A percentile compares a stretch with the other conserved stretches of the same genome.
Evolutionary conservation across 2,329 filamentous ascomycete species (phyloP).

Genomic region (Alternaria rosae): DNA sequence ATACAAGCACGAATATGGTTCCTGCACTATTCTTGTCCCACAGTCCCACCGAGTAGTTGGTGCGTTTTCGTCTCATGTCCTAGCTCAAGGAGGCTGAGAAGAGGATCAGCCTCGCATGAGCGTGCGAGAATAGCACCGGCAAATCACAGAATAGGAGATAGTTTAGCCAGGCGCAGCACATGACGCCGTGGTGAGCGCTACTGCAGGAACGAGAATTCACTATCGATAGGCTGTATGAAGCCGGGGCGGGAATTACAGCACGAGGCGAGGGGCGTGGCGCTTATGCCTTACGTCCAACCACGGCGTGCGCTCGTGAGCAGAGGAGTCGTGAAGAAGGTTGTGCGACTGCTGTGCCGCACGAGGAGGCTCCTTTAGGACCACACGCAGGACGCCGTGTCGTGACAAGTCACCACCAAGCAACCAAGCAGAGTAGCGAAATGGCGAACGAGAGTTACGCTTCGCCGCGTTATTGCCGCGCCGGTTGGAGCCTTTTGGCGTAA

Average conservation of each 20-base stretch:
- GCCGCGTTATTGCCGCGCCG: slow-evolving; percentile 16
- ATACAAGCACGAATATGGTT: neutral
- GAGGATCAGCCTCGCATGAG: slow-evolving; percentile 4
- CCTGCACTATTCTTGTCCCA: neutral
- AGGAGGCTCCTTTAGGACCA: neutral
- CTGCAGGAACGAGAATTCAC: slow-evolving; percentile 14
- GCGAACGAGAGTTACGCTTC: neutral
- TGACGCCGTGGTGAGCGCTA: slow-evolving; percentile 6
- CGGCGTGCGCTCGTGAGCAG: neutral
- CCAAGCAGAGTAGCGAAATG: slow-evolving; percentile 6
- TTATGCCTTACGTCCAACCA: neutral
- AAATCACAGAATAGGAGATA: neutral
- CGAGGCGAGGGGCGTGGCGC: slow-evolving; percentile 5
- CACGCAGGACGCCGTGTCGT: slow-evolving; percentile 6
- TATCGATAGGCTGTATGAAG: slow-evolving; percentile 9
- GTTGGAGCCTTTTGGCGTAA: slow-evolving; percentile 16
- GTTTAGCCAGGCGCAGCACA: slow-evolving; percentile 7
- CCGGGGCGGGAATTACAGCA: neutral
- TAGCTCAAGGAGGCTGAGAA: neutral
- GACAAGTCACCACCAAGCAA: neutral
- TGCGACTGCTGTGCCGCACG: slow-evolving; percentile 3
- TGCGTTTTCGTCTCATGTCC: neutral
- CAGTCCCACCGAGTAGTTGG: neutral
- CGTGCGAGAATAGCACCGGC: slow-evolving; percentile 10
- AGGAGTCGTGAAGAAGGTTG: neutral